These are phyloP conservation scores for Parastagonospora nodorum DNA, from an alignment of 2,329 filamentous ascomycete genomes.

Conservation along the genomic window DNA sequence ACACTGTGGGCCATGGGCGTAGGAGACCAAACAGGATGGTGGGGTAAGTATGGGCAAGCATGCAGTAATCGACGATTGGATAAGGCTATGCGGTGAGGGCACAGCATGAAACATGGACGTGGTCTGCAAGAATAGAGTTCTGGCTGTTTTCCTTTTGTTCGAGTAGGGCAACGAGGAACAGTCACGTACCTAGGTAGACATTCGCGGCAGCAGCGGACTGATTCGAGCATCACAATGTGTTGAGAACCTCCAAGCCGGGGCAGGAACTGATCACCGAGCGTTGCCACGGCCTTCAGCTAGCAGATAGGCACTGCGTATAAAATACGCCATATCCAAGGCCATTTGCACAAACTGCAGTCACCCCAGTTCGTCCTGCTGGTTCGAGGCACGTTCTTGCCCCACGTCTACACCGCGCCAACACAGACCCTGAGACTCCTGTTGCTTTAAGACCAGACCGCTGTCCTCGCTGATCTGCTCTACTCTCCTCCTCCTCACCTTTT, in stretches of 20 bases:
- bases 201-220: not conserved
- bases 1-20: not conserved
- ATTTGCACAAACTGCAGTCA: constrained; percentile 16
- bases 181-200: not conserved
- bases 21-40: not conserved
- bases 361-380: constrained; percentile 16
- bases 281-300: constrained; percentile 2
- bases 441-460: constrained; percentile 29
- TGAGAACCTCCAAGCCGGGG: constrained; percentile 2
- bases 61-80: constrained; percentile 1
- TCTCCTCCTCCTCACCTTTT: constrained; percentile 10
- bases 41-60: not conserved
- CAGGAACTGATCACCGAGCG: constrained; percentile 1
- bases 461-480: constrained; percentile 20
- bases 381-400: constrained; percentile 32
- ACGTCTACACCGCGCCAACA: constrained; percentile 17
- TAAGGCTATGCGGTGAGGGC: not conserved
- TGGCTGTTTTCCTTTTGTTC: too few species aligned
- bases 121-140: not conserved
- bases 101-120: not conserved
- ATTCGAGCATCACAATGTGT: constrained; percentile 1
- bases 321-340: constrained; percentile 6
- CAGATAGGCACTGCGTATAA: constrained; percentile 2
- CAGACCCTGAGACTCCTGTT: constrained; percentile 15
- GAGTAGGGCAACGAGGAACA: too few species aligned